phyloP scores from a whole-genome alignment of 352 stramenopile genomes.

The Globisporangium splendens region DNA sequence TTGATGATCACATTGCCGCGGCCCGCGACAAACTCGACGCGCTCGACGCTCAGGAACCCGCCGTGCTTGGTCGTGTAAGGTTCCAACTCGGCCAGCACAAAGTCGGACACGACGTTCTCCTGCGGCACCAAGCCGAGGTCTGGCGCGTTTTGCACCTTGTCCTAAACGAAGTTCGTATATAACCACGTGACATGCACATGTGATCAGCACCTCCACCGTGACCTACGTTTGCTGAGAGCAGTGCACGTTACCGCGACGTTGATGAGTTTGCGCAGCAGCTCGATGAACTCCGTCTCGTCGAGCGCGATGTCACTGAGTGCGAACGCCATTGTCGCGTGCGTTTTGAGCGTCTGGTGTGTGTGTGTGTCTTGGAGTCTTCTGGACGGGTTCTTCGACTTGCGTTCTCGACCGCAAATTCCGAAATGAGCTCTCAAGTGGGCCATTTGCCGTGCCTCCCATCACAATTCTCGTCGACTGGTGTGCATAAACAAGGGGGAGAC shows the following conservation, averaged over 20 bases:
- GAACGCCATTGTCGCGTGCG: conserved; percentile 21
- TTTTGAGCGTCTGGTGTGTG: not conserved
- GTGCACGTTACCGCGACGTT: conserved; percentile 53
- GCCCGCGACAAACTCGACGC: conserved; percentile 78
- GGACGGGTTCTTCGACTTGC: not conserved
- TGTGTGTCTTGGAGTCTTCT: not conserved
- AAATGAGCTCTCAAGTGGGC: not conserved
- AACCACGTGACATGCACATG: not conserved
- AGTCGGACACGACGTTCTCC: conserved; percentile 87
- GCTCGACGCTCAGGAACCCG: conserved; percentile 59
- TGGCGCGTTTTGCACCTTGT: conserved; percentile 70
- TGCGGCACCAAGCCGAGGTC: conserved; percentile 68
- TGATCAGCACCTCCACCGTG: too few species aligned
- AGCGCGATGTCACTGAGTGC: conserved; percentile 39
- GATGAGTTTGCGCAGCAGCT: conserved; percentile 86
- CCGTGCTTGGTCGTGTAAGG: conserved; percentile 77
- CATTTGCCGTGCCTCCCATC: too few species aligned
- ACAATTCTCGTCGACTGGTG: not conserved
- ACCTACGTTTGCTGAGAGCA: conserved; percentile 1
- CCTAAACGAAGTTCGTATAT: conserved; percentile 16
- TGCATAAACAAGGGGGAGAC: conserved; percentile 17
- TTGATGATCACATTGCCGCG: conserved; percentile 92
- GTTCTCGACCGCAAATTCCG: not conserved
- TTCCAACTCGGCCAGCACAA: conserved; percentile 81
- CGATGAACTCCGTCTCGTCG: conserved; percentile 77